Percentiles rank a stretch among this genome's conserved stretches.
phyloP scores from a whole-genome alignment of 2,329 filamentous ascomycete species.

The Bipolaris sorokiniana region DNA sequence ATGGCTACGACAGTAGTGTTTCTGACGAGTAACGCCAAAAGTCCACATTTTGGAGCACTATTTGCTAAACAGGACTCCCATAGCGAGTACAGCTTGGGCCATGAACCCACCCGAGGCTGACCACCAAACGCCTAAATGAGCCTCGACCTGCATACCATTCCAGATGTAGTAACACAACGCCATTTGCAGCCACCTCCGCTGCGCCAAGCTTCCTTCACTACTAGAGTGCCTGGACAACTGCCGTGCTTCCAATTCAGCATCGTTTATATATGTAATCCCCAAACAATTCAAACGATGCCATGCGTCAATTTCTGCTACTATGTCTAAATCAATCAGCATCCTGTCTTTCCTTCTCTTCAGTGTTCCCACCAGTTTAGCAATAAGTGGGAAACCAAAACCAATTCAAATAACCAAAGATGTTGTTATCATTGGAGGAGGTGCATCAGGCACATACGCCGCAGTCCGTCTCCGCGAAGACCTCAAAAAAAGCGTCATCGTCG shows the following conservation, averaged over 20 bases:
- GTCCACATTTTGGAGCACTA: too few species aligned
- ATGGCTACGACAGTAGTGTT: too few species aligned
- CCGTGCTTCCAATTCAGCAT: not conserved
- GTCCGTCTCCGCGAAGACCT: slow-evolving; percentile 50
- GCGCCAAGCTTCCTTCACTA: not conserved
- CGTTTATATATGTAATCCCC: not conserved
- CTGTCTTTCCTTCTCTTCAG: not conserved
- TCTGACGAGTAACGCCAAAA: too few species aligned
- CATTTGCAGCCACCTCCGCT: not conserved
- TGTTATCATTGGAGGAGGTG: slow-evolving; percentile 54
- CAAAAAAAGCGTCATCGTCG: slow-evolving; percentile 50
- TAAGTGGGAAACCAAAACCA: not conserved
- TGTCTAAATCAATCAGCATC: not conserved
- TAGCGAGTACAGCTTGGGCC: too few species aligned
- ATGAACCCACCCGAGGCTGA: not conserved
- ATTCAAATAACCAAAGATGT: slow-evolving; percentile 32
- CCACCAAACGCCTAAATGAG: not conserved
- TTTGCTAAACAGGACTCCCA: too few species aligned
- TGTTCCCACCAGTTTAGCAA: not conserved
- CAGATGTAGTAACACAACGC: not conserved
- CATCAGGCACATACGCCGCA: slow-evolving; percentile 53
- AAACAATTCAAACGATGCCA: not conserved
- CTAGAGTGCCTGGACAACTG: not conserved
- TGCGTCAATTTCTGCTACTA: not conserved
- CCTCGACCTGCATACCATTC: not conserved